Conservation (phyloP, 768 basidiomycete species). For the Calvatia gigantea region DNA sequence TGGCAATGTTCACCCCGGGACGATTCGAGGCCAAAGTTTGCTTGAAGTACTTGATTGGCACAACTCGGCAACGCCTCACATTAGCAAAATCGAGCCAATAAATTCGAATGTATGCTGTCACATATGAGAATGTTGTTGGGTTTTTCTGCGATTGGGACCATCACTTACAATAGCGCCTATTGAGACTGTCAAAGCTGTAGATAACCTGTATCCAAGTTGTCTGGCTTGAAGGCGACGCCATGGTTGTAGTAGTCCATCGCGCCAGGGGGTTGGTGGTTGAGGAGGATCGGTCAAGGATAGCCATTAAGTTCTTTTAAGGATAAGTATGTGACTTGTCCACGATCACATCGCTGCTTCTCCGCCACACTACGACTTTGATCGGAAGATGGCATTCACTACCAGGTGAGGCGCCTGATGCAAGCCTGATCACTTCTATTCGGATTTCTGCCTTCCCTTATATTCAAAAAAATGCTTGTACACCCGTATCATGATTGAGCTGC, state of each 20-base stretch:
- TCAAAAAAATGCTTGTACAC: too few species aligned
- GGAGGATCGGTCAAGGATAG: too few species aligned
- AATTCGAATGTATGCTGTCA: conserved; percentile 44
- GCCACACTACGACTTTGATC: too few species aligned
- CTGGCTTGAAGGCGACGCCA: background rate
- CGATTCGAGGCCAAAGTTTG: conserved; percentile 43
- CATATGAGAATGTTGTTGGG: background rate
- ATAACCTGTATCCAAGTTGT: background rate
- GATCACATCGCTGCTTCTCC: too few species aligned
- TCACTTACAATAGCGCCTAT: background rate
- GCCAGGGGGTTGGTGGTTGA: too few species aligned
- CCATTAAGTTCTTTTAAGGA: too few species aligned
- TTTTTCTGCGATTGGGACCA: background rate
- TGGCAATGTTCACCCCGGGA: conserved; percentile 45
- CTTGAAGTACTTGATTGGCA: conserved; percentile 48
- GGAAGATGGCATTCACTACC: too few species aligned
- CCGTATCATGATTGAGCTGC: too few species aligned
- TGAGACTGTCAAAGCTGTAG: background rate
- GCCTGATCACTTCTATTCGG: too few species aligned
- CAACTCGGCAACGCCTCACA: conserved; percentile 48
- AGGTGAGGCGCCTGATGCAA: too few species aligned
- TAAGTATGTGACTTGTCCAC: too few species aligned
- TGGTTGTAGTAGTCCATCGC: background rate
- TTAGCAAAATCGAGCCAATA: conserved; percentile 63
- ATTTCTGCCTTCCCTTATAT: too few species aligned